These are phyloP conservation scores for Gryganskiella cystojenkinii DNA, from an alignment of 192 early-diverging fungal genomes.

Conservation along the genomic window DNA sequence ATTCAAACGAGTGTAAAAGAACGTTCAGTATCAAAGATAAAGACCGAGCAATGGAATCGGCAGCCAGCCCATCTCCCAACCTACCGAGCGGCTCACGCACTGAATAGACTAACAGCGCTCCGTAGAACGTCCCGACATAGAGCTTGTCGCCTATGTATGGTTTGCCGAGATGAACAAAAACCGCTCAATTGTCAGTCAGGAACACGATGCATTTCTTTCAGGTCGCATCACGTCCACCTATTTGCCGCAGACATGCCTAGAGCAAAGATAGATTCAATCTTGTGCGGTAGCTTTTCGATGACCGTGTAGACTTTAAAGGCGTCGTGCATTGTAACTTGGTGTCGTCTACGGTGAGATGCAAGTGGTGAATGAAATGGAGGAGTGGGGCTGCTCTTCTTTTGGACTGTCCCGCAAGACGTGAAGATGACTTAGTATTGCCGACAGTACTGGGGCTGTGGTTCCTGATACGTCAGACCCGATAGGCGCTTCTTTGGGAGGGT, in stretches of 20 bases:
- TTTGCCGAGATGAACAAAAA: slow-evolving; percentile 26
- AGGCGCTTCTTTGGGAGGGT: no score
- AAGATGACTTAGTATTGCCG: no score
- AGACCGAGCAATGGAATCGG: neutral
- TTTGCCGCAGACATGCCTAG: slow-evolving; percentile 60
- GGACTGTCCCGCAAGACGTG: no score
- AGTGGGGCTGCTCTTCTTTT: no score
- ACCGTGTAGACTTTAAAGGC: slow-evolving; percentile 81
- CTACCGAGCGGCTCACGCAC: slow-evolving; percentile 68
- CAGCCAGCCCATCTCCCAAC: no score
- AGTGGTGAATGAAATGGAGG: neutral
- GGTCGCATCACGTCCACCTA: neutral
- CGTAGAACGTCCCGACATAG: slow-evolving; percentile 75
- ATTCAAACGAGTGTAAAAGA: neutral
- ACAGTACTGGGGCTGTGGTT: neutral
- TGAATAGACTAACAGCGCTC: slow-evolving; percentile 76
- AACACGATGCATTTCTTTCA: neutral
- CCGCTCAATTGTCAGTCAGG: neutral
- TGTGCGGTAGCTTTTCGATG: slow-evolving; percentile 75
- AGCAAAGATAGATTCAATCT: slow-evolving; percentile 78
- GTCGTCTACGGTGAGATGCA: neutral
- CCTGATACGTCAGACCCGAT: no score
- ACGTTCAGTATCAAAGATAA: neutral
- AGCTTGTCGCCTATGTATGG: slow-evolving; percentile 75
- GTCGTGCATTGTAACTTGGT: slow-evolving; percentile 76